Base-by-base conservation (phyloP, 164 flowering plant genomes). In the Buxus sempervirens region DNA sequence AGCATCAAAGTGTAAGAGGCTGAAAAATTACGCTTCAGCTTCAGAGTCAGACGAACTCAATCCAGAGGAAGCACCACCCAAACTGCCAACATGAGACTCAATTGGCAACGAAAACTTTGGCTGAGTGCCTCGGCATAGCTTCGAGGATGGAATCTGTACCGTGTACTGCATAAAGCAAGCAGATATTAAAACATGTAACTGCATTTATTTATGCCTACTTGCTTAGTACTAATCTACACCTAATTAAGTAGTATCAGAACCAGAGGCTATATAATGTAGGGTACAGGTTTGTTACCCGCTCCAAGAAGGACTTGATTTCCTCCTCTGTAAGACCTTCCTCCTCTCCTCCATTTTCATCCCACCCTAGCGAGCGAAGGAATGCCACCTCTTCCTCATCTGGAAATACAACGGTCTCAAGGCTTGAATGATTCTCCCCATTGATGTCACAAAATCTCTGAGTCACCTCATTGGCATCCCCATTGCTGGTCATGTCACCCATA, bases 321-420 rank as follows among this genome's bases (percentile, higher is more conserved):
- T 94, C 97, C 71, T 89, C 85, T 9, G 98, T 94, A 36, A 94
- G 87, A 48, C 84, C 93, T 76, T 75, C 98, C 72, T 85, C 93
- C 64, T 87, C 97, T 25, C 78, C 88, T 53, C 76, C 69, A 70
- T 79, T 82, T 78, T 88, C 93, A 9, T 88, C 90, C 98, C 98
- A 94, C 18, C 98, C 98, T 79, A 94, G 93, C 14, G 95, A 90
- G 28, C 87, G 85, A 65, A 94, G 88, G 65, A 94, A 94, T 8
- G 82, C 83, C 57, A 73, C 82, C 79, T 94, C 98, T 73, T 90
- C 90, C 62, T 90, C 96, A 64, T 84, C 84, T 12, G 87, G 76
- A 75, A 61, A 67, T 41, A 79, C 73, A 60, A 67, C 71, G 27
- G 63, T 76, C 73, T 66, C 60, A 26, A 64, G 59, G 58, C 57